Percentiles rank a stretch among this genome's conserved stretches.
phyloP scores from a whole-genome alignment of 495 filamentous ascomycete species.

The Xylaria palmicola region DNA sequence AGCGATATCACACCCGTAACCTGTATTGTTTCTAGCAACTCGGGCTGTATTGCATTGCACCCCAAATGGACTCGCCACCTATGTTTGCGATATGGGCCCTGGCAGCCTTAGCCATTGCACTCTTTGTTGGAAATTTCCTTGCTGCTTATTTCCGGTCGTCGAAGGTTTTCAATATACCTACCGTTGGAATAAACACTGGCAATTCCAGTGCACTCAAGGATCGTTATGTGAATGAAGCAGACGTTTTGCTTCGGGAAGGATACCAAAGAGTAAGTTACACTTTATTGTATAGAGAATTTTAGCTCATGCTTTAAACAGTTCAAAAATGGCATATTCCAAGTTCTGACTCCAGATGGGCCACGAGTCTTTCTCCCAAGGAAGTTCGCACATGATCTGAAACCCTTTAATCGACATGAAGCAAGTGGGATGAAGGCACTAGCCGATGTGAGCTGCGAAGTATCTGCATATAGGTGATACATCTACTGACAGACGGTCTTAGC shows the following conservation, averaged over 20 bases:
- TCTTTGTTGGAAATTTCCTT: constrained; percentile 15
- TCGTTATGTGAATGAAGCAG: constrained; percentile 27
- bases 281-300: neutral
- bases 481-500: constrained; percentile 30
- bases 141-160: constrained; percentile 13
- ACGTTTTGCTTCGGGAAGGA: constrained; percentile 26
- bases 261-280: constrained; percentile 20
- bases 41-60: neutral
- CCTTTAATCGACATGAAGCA: constrained; percentile 37
- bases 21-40: neutral
- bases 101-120: constrained; percentile 9
- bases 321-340: constrained; percentile 39
- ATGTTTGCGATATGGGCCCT: constrained; percentile 18
- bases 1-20: neutral
- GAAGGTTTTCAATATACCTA: constrained; percentile 21
- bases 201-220: constrained; percentile 20
- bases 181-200: constrained; percentile 15
- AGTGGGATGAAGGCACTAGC: constrained; percentile 37
- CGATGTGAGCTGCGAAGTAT: constrained; percentile 6
- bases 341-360: constrained; percentile 32
- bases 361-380: constrained; percentile 45
- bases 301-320: constrained; percentile 17
- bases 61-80: constrained; percentile 16
- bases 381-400: constrained; percentile 47
- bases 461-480: constrained; percentile 27